Conservation (phyloP, 148 eudicot species). For the Polygonum aviculare region DNA sequence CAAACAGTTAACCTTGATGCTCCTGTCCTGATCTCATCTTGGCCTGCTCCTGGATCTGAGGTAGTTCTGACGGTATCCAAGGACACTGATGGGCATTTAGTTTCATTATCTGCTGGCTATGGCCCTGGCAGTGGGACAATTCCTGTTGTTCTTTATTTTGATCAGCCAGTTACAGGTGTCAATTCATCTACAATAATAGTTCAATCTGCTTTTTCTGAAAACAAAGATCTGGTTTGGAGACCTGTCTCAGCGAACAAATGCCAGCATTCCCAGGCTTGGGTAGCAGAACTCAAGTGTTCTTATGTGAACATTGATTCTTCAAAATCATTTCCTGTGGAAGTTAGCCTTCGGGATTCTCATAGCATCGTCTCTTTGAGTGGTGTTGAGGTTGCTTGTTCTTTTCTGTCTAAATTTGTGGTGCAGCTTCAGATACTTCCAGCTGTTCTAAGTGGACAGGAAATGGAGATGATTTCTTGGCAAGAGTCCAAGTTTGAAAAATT, state of each 20-base stretch:
- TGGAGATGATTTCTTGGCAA: conserved; percentile 43
- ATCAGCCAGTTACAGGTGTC: conserved; percentile 63
- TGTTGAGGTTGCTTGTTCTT: conserved; percentile 25
- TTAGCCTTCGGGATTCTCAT: conserved; percentile 31
- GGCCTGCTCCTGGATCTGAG: conserved; percentile 61
- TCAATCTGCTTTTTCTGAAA: conserved; percentile 29
- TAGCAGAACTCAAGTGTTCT: conserved; percentile 37
- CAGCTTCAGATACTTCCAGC: conserved; percentile 22
- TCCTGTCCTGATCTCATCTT: conserved; percentile 46
- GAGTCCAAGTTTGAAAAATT: conserved; percentile 34
- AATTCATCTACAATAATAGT: conserved; percentile 45
- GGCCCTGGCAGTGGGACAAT: conserved; percentile 17
- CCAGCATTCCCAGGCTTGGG: conserved; percentile 52
- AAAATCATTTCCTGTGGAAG: conserved; percentile 34
- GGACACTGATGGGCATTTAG: conserved; percentile 13
- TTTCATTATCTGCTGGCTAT: conserved; percentile 19
- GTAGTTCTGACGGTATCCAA: conserved; percentile 23
- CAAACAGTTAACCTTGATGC: conserved; percentile 50
- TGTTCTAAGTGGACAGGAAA: conserved; percentile 20
- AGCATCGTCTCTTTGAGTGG: conserved; percentile 49
- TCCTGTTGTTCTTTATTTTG: conserved; percentile 67
- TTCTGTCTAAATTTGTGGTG: conserved; percentile 36
- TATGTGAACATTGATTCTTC: conserved; percentile 25
- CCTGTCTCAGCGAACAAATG: conserved; percentile 44
- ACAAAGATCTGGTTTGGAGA: conserved; percentile 40